Evolutionary conservation across 2,329 filamentous ascomycete genomes (phyloP).

Genomic region (Colletotrichum godetiae): DNA sequence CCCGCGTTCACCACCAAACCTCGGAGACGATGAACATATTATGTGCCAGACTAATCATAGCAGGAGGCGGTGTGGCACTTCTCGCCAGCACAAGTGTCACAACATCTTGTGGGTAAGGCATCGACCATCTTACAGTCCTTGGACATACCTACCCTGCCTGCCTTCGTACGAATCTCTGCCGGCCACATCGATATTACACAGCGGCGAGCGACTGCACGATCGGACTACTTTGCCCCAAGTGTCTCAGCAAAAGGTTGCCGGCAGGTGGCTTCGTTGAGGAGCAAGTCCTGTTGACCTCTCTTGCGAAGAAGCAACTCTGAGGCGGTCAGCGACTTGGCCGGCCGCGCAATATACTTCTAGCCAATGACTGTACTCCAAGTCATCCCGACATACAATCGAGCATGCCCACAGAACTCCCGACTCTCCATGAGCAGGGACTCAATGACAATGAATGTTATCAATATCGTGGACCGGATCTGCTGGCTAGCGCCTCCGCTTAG

Average conservation of each 20-base stretch:
- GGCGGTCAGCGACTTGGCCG: constrained; percentile 22
- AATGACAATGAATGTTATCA: background rate
- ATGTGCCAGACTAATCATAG: background rate
- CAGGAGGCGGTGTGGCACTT: constrained; percentile 23
- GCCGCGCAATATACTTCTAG: background rate
- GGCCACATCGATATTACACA: constrained; percentile 21
- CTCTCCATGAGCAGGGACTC: background rate
- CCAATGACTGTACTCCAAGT: background rate
- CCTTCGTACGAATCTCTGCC: background rate
- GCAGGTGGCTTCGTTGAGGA: constrained; percentile 11
- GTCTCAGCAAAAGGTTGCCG: constrained; percentile 10
- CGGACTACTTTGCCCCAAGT: constrained; percentile 28
- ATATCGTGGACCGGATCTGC: background rate
- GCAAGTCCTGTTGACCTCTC: background rate
- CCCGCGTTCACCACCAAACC: background rate
- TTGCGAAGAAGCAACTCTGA: constrained; percentile 23
- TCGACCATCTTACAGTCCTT: background rate
- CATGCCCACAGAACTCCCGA: background rate
- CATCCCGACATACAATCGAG: background rate
- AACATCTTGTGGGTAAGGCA: background rate
- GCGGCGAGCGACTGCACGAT: constrained; percentile 19
- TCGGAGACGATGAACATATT: background rate
- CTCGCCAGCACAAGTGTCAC: constrained; percentile 24
- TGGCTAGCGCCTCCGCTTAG: background rate
- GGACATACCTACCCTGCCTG: background rate